Evolutionary conservation across 2,329 filamentous ascomycete genomes (phyloP).

Genomic region (Fusarium sp.): DNA sequence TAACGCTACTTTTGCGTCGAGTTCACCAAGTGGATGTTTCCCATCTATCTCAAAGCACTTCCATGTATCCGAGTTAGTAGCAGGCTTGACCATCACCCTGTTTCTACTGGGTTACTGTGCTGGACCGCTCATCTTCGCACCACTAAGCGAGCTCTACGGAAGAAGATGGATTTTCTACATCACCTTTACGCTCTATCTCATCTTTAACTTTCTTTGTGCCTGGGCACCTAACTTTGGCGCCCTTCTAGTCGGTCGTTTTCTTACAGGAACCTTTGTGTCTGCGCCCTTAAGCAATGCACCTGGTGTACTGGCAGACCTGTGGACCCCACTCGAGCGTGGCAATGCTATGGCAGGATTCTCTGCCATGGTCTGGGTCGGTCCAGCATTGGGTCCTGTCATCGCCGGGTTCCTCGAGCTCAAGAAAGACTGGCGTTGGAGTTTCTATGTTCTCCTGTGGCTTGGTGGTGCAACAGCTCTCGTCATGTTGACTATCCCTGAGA

Average conservation of each 20-base stretch:
- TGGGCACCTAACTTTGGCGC: conserved; percentile 78
- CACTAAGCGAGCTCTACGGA: conserved; percentile 78
- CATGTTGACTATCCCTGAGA: conserved; percentile 85
- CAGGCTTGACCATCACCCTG: conserved; percentile 32
- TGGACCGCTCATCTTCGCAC: conserved; percentile 80
- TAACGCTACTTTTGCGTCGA: conserved; percentile 30
- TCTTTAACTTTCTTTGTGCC: conserved; percentile 82
- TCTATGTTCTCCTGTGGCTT: conserved; percentile 65
- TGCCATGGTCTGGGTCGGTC: conserved; percentile 80
- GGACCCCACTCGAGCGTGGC: conserved; percentile 81
- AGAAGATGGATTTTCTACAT: conserved; percentile 68
- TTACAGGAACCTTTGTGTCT: conserved; percentile 83
- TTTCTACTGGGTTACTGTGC: conserved; percentile 62
- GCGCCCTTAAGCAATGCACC: conserved; percentile 86
- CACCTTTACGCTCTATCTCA: conserved; percentile 72
- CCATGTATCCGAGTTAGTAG: conserved; percentile 25
- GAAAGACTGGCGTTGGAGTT: conserved; percentile 69
- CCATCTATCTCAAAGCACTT: conserved; percentile 24
- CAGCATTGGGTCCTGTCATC: conserved; percentile 62
- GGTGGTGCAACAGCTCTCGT: conserved; percentile 86
- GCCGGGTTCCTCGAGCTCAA: conserved; percentile 79
- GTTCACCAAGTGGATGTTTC: conserved; percentile 26
- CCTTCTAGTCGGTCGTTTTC: conserved; percentile 77
- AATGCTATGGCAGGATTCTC: conserved; percentile 86
- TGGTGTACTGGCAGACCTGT: conserved; percentile 82